Evolutionary conservation across 139 green algal genomes (phyloP), one percentile per base, ranked within the genome.

Genomic region (Micractinium conductrix): DNA sequence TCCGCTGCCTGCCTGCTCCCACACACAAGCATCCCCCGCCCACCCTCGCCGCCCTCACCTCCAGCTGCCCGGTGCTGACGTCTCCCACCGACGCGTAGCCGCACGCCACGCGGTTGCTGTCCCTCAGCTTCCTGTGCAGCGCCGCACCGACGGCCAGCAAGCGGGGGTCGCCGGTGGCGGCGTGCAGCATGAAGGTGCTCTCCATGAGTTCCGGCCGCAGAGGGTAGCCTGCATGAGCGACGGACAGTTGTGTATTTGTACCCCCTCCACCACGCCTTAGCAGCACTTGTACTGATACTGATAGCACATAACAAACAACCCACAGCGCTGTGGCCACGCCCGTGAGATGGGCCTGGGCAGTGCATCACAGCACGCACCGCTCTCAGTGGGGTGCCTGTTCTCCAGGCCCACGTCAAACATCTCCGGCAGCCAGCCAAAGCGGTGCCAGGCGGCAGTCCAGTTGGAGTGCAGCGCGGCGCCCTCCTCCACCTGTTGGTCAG

Each of bases 141-240:
- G 85, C 81, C 14, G 75, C 62, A 2, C 75, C 87, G 24, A 83
- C 30, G 33, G 79, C 76, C 60, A 90, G 60, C 67, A 81, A 55
- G 2, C 80, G 74, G 19, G 75, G 65, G n/a, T 78, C 55, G n/a
- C 60, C 16, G 14, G 87, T 87, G 30, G 92, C 86, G 26, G 91
- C 83, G 67, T 96, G 90, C 80, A 99, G 89, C 85, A 96, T 74
- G 88, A 91, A 99, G 4, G 95, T 96, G 69, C 87, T 95, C 91
- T 99, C 97, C 30, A 96, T 92, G 50, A 98, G 88, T 85, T 99
- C 97, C 6, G 97, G 97, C 37, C 97, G 89, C 72, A 65, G 55
- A n/a, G 63, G n/a, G 63, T 43, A 43, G 63, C 30, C n/a, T 38
- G 63, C 5, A 40, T 7, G 53, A 26, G 44, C 65, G 43, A n/a